Base-by-base conservation (phyloP, 306 rosid genomes). In the Mimosa pudica region DNA sequence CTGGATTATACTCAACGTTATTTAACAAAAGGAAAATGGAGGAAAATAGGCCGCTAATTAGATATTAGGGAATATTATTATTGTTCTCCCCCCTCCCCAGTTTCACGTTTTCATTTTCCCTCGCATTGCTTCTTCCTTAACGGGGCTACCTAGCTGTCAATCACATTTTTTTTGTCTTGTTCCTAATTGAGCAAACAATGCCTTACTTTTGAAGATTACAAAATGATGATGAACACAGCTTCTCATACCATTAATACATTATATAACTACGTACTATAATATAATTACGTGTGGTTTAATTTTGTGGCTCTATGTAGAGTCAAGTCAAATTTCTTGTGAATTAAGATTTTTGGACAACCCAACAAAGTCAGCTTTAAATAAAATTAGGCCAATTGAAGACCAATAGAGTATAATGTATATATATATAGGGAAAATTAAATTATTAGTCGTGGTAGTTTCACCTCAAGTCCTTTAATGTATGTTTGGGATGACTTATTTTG, bases 121-220 rank as follows among this genome's bases (percentile, higher is more conserved):
- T 57, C 42, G 42, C 20, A 18, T 13, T 30, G 47, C 14, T 24
- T 57, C 14, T 42, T 60, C 57, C 70, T 75, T 32, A 71, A 32
- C 1, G 48, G 17, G 24, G 44, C 57, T 2, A 63, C 11, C 10
- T 2, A 64, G 46, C 20, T 20, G 10, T 58, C 78, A 33, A 42
- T 75, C 55, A 74, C 54, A 60, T 14, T 14, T 61, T 16, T 32
- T 33, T 32, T 24, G 42, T 38, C 42, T n/a, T 75, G 46, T 44
- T 12, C 10, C 11, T 62, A 44, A 13, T 61, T 44, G 79, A 75
- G 58, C 79, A 47, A 61, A 75, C 58, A 44, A 7, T 8, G 33
- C 41, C 41, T 46, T 46, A 20, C 0, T 70, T 47, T 70, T 11
- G 7, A 70, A 70, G 55, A 46, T 46, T 30, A 20, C 16, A 16